Evolutionary conservation across 169 alveolate species (phyloP), one percentile per base, ranked within the genome.

Genomic region (Eimeria acervulina): DNA sequence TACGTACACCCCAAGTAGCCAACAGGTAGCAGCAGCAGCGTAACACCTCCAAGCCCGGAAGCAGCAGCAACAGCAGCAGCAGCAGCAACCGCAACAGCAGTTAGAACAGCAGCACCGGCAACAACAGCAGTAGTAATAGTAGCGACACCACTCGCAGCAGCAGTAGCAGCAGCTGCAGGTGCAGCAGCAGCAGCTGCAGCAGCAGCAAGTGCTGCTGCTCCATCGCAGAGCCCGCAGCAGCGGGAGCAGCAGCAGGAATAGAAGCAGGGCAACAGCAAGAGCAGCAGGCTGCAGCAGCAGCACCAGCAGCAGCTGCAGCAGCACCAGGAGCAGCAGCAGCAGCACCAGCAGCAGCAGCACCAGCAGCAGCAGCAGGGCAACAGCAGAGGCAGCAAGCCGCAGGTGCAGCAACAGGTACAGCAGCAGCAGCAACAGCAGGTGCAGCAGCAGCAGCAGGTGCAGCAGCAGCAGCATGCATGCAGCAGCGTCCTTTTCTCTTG

Each of bases 231-330:
- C 26, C 66, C 10, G 66, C 66, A 52, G 66, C 66, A 52, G 80
- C 80, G n/a, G 80, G 12, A 68, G 80, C 12, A 68, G 80, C 80
- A 68, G 80, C 80, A 68, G 80, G 38, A 21, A 8, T 33, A 17
- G 80, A 17, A 21, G 80, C 80, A 68, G 80, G 13, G 68, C n/a
- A 68, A 33, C 80, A 68, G 80, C 80, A n/a, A n/a, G n/a, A n/a
- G n/a, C n/a, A n/a, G n/a, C n/a, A n/a, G n/a, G n/a, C n/a, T n/a
- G n/a, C n/a, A n/a, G n/a, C n/a, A n/a, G n/a, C n/a, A n/a, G n/a
- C n/a, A n/a, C n/a, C 66, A 21, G 80, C 33, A n/a, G 80, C 26
- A 23, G 80, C 80, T 13, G 26, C 80, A 31, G 52, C 66, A 52
- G 66, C 66, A 52, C 26, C 66, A 52, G 66, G 26, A 52, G 66